phyloP scores from a whole-genome alignment of 192 early-diverging fungal species.

The Radiomyces spectabilis region DNA sequence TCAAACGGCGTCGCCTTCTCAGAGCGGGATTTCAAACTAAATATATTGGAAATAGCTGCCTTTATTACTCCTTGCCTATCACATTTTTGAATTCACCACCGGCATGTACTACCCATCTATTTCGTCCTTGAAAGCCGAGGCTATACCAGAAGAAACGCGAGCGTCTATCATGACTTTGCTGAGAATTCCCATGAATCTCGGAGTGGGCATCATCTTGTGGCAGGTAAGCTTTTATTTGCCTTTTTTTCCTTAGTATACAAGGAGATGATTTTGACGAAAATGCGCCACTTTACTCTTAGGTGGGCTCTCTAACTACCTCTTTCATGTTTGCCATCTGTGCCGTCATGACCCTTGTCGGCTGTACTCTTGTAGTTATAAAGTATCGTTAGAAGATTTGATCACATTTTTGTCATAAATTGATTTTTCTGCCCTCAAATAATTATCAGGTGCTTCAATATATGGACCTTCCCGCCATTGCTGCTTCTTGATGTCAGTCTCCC shows the following conservation, averaged over 20 bases:
- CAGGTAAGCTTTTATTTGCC: constrained; percentile 15
- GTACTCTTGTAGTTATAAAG: neutral
- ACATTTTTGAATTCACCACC: constrained; percentile 46
- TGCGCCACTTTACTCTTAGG: constrained; percentile 2
- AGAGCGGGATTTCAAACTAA: too few relatives aligned
- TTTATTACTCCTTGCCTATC: constrained; percentile 30
- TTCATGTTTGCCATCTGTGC: constrained; percentile 49
- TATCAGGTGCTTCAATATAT: too few relatives aligned
- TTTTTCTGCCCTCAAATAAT: too few relatives aligned
- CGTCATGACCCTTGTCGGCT: constrained; percentile 31
- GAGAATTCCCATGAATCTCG: constrained; percentile 57
- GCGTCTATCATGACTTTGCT: constrained; percentile 52
- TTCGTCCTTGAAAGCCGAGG: constrained; percentile 38
- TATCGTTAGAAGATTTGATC: neutral
- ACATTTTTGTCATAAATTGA: too few relatives aligned
- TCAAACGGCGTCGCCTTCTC: too few relatives aligned
- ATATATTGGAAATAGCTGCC: neutral
- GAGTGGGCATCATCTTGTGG: constrained; percentile 40
- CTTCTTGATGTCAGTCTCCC: too few relatives aligned
- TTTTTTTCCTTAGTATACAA: neutral
- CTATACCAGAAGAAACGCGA: constrained; percentile 48
- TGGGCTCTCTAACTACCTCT: constrained; percentile 22
- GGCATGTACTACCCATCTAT: constrained; percentile 52
- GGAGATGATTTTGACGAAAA: neutral
- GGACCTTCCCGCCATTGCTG: too few relatives aligned